These are phyloP conservation scores for Annulohypoxylon moriforme DNA, from an alignment of 495 filamentous ascomycete genomes.

Conservation along the genomic window DNA sequence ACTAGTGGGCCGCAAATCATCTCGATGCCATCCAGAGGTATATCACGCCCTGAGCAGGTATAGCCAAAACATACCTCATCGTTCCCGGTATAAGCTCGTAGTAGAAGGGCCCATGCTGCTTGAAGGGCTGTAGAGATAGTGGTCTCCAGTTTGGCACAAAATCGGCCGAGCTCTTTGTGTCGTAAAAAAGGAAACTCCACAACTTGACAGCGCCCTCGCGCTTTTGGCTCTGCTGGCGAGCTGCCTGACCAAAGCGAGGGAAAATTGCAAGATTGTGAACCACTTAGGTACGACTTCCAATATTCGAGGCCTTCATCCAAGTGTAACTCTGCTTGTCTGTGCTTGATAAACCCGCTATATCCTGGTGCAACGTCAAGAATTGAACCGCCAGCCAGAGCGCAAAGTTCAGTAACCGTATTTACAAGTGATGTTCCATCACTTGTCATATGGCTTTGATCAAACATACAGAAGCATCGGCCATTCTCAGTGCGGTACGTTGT, in stretches of 20 bases:
- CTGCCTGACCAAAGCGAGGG: not conserved
- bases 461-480: not conserved
- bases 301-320: not conserved
- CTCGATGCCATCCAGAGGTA: not conserved
- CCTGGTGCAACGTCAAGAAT: not conserved
- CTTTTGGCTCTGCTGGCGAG: not conserved
- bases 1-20: not conserved
- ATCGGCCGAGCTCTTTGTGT: not conserved
- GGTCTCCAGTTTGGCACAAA: not conserved
- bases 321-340: not conserved
- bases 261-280: not conserved
- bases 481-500: not conserved
- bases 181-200: not conserved
- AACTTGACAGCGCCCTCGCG: not conserved
- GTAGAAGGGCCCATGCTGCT: not conserved
- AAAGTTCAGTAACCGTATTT: not conserved
- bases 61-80: not conserved
- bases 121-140: not conserved
- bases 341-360: not conserved
- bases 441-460: not conserved
- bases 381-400: not conserved
- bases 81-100: not conserved
- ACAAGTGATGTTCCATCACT: not conserved
- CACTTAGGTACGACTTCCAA: not conserved
- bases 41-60: not conserved